phyloP scores from a whole-genome alignment of 2,329 filamentous ascomycete species.

The Herpomyces periplanetae region DNA sequence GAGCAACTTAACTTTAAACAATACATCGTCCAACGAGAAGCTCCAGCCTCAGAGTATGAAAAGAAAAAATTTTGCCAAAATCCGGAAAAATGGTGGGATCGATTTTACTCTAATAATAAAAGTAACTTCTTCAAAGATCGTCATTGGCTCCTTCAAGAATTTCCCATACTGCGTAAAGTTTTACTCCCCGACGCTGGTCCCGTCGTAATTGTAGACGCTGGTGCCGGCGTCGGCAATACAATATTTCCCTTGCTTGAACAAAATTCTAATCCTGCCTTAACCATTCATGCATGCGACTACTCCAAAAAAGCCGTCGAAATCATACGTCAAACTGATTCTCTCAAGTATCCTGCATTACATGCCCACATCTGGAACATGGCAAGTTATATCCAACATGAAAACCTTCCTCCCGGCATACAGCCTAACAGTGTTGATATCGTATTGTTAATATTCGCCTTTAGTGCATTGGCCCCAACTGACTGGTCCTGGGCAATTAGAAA shows the following conservation, averaged over 20 bases:
- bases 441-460: constrained; percentile 89
- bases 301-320: constrained; percentile 78
- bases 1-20: constrained; percentile 50
- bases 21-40: constrained; percentile 40
- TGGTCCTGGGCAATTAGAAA: constrained; percentile 53
- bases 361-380: constrained; percentile 87
- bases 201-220: constrained; percentile 44
- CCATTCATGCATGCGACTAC: constrained; percentile 77
- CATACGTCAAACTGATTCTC: constrained; percentile 41
- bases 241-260: constrained; percentile 56
- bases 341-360: constrained; percentile 27
- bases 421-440: constrained; percentile 62
- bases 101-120: constrained; percentile 91
- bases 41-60: constrained; percentile 72
- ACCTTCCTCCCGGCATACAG: constrained; percentile 30
- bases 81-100: constrained; percentile 87
- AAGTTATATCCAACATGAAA: constrained; percentile 11
- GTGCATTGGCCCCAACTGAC: constrained; percentile 42
- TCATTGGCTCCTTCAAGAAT: constrained; percentile 88
- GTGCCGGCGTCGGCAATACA: constrained; percentile 79
- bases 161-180: constrained; percentile 43
- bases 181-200: constrained; percentile 27
- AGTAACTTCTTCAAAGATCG: constrained; percentile 95
- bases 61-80: constrained; percentile 23
- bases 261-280: constrained; percentile 45